A percentile compares a stretch with the other conserved stretches of the same genome.
Evolutionary conservation across 805 yeast genomes (phyloP).

Genomic region (Blastobotrys mokoenaii): DNA sequence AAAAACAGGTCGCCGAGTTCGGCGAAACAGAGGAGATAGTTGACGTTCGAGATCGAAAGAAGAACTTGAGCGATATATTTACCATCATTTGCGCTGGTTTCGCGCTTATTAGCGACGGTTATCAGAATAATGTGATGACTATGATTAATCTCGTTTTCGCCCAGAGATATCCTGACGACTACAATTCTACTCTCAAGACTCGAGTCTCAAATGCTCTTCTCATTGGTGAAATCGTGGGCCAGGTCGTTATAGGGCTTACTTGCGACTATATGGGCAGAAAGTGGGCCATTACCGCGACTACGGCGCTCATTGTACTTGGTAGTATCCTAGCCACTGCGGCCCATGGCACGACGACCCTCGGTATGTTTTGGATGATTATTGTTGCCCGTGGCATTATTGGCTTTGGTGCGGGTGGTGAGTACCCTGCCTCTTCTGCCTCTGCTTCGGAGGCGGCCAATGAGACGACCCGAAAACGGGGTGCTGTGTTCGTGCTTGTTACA

Average conservation of each 20-base stretch:
- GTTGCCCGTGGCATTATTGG: conserved; percentile 72
- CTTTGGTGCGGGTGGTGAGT: conserved; percentile 73
- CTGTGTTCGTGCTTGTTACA: conserved; percentile 55
- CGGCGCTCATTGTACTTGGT: conserved; percentile 53
- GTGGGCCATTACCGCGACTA: conserved; percentile 56
- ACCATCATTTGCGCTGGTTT: conserved; percentile 60
- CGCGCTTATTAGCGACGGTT: conserved; percentile 71
- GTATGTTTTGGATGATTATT: conserved; percentile 71
- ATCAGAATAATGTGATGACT: conserved; percentile 67
- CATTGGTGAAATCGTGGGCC: conserved; percentile 66
- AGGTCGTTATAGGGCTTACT: conserved; percentile 53
- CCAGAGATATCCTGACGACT: conserved; percentile 36
- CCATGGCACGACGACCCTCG: conserved; percentile 48
- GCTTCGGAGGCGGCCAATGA: conserved; percentile 73
- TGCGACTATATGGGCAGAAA: conserved; percentile 64
- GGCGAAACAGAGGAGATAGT: too few relatives aligned
- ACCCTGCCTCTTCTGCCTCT: conserved; percentile 58
- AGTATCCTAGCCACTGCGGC: conserved; percentile 62
- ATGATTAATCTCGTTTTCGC: conserved; percentile 55
- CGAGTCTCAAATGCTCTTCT: conserved; percentile 61
- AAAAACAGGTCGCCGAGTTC: too few relatives aligned
- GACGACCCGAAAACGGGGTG: conserved; percentile 49
- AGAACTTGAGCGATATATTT: conserved; percentile 12
- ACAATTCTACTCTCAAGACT: conserved; percentile 43
- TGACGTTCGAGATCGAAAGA: neutral